Conservation (phyloP, 805 yeast species). For the Metschnikowia proteae region DNA sequence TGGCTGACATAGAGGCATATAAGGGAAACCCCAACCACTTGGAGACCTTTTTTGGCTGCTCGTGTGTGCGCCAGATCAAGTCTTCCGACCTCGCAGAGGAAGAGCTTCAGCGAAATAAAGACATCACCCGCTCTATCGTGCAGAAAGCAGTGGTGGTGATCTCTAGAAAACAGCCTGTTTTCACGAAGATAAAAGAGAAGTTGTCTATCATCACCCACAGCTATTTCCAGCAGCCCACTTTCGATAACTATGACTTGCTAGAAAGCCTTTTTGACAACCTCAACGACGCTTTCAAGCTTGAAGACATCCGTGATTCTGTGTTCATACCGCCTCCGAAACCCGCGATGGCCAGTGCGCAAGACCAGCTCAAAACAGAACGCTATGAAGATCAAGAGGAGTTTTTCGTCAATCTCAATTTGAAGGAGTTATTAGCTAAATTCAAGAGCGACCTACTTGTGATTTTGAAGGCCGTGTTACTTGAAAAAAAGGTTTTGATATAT, state of each 20-base stretch:
- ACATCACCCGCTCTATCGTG: conserved; percentile 78
- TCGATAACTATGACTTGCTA: conserved; percentile 65
- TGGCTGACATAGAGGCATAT: conserved; percentile 31
- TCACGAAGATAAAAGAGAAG: conserved; percentile 85
- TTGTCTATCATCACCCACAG: conserved; percentile 83
- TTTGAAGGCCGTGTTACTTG: conserved; percentile 74
- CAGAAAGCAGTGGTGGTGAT: conserved; percentile 89
- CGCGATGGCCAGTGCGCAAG: conserved; percentile 4
- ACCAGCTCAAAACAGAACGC: conserved; percentile 16
- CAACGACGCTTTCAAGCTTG: conserved; percentile 29
- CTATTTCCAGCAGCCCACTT: conserved; percentile 76
- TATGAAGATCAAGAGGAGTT: conserved; percentile 36
- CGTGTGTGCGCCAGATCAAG: conserved; percentile 83
- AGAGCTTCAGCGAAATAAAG: conserved; percentile 48
- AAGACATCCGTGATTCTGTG: conserved; percentile 15
- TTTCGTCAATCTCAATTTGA: conserved; percentile 65
- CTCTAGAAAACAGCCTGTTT: conserved; percentile 74
- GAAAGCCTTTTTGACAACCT: conserved; percentile 68
- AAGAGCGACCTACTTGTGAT: conserved; percentile 58
- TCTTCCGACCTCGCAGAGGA: conserved; percentile 51
- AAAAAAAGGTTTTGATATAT: conserved; percentile 69
- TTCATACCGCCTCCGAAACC: conserved; percentile 11
- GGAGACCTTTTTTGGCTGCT: conserved; percentile 86
- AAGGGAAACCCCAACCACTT: conserved; percentile 38
- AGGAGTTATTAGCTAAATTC: conserved; percentile 58